Evolutionary conservation across 768 basidiomycete genomes (phyloP).

Genomic region (Sutorius australiensis): DNA sequence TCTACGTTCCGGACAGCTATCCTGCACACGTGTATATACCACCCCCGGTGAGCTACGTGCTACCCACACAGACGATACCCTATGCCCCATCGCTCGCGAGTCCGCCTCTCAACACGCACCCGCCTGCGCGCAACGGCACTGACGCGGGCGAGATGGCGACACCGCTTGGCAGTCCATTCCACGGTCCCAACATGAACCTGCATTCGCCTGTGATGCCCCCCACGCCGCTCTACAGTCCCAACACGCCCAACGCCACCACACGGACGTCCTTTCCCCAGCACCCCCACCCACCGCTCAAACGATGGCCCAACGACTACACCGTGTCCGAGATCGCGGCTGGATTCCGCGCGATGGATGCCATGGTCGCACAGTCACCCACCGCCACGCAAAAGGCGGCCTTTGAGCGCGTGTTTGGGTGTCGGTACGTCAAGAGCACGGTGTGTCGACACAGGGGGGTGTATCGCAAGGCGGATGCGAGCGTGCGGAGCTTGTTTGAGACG

Average conservation of each 20-base stretch:
- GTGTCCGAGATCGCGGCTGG: conserved; percentile 62
- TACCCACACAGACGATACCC: conserved; percentile 27
- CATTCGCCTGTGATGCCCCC: conserved; percentile 19
- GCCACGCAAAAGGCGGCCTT: conserved; percentile 66
- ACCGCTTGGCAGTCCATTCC: conserved; percentile 16
- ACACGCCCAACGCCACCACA: conserved; percentile 22
- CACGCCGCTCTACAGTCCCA: conserved; percentile 22
- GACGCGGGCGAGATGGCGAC: conserved; percentile 18
- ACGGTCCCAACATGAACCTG: conserved; percentile 6
- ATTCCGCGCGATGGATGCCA: conserved; percentile 48
- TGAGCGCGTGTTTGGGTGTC: conserved; percentile 64
- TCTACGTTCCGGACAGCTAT: conserved; percentile 27
- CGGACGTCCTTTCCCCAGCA: conserved; percentile 43
- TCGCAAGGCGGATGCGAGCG: conserved; percentile 47
- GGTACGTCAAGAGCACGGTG: conserved; percentile 72
- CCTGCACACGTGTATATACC: conserved; percentile 30
- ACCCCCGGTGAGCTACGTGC: conserved; percentile 25
- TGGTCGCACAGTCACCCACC: conserved; percentile 34
- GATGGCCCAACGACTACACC: conserved; percentile 76
- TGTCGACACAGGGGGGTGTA: conserved; percentile 70
- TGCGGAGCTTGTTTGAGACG: conserved; percentile 50
- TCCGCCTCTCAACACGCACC: conserved; percentile 12
- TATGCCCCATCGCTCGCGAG: conserved; percentile 21
- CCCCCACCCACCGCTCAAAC: conserved; percentile 61
- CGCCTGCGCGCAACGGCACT: conserved; percentile 9